These are phyloP conservation scores for Voacanga thouarsii DNA, from an alignment of 257 asterid species.

Conservation along the genomic window DNA sequence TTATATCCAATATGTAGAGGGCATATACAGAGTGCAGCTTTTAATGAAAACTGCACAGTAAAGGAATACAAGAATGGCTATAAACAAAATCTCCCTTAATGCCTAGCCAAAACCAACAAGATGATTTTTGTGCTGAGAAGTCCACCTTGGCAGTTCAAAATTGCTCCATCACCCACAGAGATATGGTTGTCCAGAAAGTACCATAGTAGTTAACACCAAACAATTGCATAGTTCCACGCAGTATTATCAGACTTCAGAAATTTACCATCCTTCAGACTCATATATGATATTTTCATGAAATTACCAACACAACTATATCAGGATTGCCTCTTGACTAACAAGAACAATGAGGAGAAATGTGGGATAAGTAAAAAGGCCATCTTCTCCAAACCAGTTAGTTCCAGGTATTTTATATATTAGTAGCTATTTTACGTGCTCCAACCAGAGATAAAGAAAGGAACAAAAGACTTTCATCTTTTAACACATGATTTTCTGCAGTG, in stretches of 20 bases:
- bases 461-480: not conserved
- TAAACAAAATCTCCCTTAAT: not conserved
- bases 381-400: not conserved
- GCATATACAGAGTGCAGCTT: not conserved
- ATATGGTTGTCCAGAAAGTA: not conserved
- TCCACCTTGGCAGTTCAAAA: not conserved
- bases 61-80: not conserved
- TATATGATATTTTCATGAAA: not conserved
- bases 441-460: not conserved
- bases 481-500: not conserved
- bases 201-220: not conserved
- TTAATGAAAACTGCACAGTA: not conserved
- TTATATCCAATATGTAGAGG: not conserved
- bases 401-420: not conserved
- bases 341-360: not conserved
- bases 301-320: not conserved
- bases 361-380: not conserved
- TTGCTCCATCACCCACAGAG: not conserved
- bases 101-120: not conserved
- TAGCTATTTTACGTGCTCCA: not conserved
- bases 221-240: not conserved
- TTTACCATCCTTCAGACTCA: not conserved
- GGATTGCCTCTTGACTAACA: not conserved
- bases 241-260: not conserved
- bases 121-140: not conserved